phyloP scores from a whole-genome alignment of 805 yeast genomes.

The Ogataea pilisensis region DNA sequence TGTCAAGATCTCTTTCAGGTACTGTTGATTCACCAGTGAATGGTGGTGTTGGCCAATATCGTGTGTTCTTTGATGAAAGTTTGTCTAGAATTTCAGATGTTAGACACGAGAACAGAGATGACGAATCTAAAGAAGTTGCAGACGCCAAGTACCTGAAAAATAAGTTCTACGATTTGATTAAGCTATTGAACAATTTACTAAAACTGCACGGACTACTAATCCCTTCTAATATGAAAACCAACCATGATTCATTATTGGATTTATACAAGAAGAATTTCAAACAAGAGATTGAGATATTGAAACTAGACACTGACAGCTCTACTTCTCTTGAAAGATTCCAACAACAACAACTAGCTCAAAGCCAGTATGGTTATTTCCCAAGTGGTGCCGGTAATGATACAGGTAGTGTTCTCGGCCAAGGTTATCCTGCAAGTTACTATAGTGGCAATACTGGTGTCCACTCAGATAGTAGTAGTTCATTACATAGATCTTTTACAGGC shows the following conservation, averaged over 20 bases:
- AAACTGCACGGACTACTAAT: constrained; percentile 64
- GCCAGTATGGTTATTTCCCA: background rate
- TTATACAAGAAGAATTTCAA: constrained; percentile 65
- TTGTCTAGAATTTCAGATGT: no score
- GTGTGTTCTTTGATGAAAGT: constrained; percentile 54
- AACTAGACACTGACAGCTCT: constrained; percentile 26
- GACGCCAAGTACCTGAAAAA: constrained; percentile 31
- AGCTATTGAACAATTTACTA: constrained; percentile 62
- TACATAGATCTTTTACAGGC: constrained; percentile 9
- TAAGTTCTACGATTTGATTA: constrained; percentile 66
- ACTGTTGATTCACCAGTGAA: constrained; percentile 91
- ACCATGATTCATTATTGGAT: constrained; percentile 64
- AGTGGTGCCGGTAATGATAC: background rate
- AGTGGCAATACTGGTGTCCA: constrained; percentile 5
- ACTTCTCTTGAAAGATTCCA: constrained; percentile 13
- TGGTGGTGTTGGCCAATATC: constrained; percentile 85
- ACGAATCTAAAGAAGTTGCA: constrained; percentile 20
- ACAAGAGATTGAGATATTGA: constrained; percentile 51
- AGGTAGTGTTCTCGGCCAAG: background rate
- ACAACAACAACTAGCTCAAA: background rate
- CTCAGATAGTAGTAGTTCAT: constrained; percentile 1
- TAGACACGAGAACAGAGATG: constrained; percentile 18
- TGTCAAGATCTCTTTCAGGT: constrained; percentile 71
- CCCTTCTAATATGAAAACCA: constrained; percentile 48
- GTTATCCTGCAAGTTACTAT: constrained; percentile 5